Base-by-base conservation (phyloP, 805 yeast species). In the Huiozyma sinensis region DNA sequence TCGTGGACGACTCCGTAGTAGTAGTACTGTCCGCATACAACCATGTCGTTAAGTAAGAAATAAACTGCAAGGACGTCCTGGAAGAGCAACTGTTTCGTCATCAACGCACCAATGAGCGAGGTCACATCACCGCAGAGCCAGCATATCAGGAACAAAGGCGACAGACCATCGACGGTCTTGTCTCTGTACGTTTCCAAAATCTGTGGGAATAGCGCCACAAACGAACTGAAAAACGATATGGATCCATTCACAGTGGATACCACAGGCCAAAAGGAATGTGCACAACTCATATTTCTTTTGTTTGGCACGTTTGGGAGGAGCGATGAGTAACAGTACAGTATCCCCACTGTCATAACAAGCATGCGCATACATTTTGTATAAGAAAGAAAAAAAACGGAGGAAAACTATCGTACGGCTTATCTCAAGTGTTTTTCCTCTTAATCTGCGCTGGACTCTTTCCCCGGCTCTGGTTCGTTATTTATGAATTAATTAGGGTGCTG, bases 51-150 rank as follows among this genome's bases (percentile, higher is more conserved):
- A 45, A 71, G 63, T 41, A 90, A 67, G 58, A 84, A 88, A 63
- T 89, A 89, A 2, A 73, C 46, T 0, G 94, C 85, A 12, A 88
- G 66, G 24, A 79, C 65, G 8, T 78, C 73, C 58, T 88, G 97
- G 63, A 88, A 89, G n/a, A 81, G 77, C 39, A 87, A 67, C 48
- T 89, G 96, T 6, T 75, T 59, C 0, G 95, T 87, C 39, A 87
- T 58, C 0, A 84, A 47, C 48, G 95, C 86, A 0, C 96, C 97
- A 0, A 73, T 39, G 29, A 81, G 61, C 38, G 77, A 72, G 7
- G 78, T 70, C 17, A 70, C 57, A 47, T 69, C 81, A 8, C 71
- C 72, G 13, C 61, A 37, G 28, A 67, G 45, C 71, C 71, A 68
- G 4, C 75, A 67, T 6, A 70, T 64, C 44, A 77, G 69, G 36